Percentiles rank a stretch among this genome's conserved stretches.
Evolutionary conservation across 1,139 yeast species (phyloP).

Genomic region (Kodamaea ohmeri): DNA sequence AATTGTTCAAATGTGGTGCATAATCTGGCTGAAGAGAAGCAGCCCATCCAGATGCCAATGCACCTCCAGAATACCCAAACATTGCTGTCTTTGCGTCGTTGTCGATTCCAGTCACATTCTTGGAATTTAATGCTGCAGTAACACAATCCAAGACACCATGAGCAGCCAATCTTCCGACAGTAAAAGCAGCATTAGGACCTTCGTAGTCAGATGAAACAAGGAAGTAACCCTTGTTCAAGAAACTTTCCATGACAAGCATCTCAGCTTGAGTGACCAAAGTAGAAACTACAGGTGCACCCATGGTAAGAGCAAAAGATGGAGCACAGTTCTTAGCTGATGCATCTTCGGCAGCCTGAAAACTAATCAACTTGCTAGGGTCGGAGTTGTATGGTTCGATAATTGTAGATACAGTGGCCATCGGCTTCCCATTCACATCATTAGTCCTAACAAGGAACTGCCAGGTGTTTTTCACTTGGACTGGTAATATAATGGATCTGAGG

Average conservation of each 20-base stretch:
- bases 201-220: conserved; percentile 35
- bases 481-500: conserved; percentile 16
- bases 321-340: conserved; percentile 29
- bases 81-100: conserved; percentile 24
- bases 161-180: conserved; percentile 30
- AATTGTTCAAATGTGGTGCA: conserved; percentile 27
- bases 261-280: conserved; percentile 24
- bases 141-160: conserved; percentile 28
- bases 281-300: conserved; percentile 15
- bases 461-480: conserved; percentile 14
- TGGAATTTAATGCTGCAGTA: conserved; percentile 23
- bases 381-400: conserved; percentile 32
- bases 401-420: conserved; percentile 32
- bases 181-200: conserved; percentile 28
- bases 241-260: conserved; percentile 16
- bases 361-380: conserved; percentile 26
- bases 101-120: conserved; percentile 23
- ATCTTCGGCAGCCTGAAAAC: conserved; percentile 37
- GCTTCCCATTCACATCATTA: conserved; percentile 29
- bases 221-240: conserved; percentile 29
- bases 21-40: conserved; percentile 30
- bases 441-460: conserved; percentile 36
- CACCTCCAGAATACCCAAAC: conserved; percentile 41
- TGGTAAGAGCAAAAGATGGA: conserved; percentile 28
- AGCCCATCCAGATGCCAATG: conserved; percentile 38